Percentiles rank a stretch among this genome's conserved stretches.
Evolutionary conservation across 305 asterid genomes (phyloP).

Genomic region (Fraxinus sp.): DNA sequence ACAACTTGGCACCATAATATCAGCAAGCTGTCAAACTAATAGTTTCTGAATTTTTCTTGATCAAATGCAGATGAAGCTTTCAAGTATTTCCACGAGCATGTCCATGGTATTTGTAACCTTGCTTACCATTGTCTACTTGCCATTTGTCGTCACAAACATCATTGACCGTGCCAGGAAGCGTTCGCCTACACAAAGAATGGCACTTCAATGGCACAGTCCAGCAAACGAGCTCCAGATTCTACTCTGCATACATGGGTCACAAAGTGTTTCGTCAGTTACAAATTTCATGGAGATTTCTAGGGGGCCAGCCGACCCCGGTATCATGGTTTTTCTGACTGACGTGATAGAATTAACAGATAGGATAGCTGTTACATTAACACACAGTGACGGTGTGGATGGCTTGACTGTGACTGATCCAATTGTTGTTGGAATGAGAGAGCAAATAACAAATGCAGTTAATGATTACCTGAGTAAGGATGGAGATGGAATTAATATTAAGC

Average conservation of each 20-base stretch:
- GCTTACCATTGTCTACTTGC: conserved; percentile 66
- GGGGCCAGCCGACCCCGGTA: conserved; percentile 69
- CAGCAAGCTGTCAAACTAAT: background rate
- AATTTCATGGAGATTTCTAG: conserved; percentile 70
- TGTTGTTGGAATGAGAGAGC: conserved; percentile 61
- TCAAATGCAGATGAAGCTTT: conserved; percentile 53
- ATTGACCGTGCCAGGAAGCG: conserved; percentile 76
- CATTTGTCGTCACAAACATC: conserved; percentile 61
- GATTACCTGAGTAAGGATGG: conserved; percentile 43
- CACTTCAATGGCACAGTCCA: conserved; percentile 72
- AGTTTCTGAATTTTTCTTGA: background rate
- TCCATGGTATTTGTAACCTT: conserved; percentile 57
- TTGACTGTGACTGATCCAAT: conserved; percentile 65
- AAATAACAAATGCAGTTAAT: conserved; percentile 40
- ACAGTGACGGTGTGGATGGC: conserved; percentile 41
- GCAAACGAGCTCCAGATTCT: conserved; percentile 57
- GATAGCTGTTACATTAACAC: conserved; percentile 70
- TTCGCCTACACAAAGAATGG: conserved; percentile 80
- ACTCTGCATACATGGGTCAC: conserved; percentile 58
- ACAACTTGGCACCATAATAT: background rate
- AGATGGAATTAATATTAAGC: conserved; percentile 49
- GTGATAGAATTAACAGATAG: conserved; percentile 75
- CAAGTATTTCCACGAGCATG: conserved; percentile 57
- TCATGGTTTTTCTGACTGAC: conserved; percentile 66
- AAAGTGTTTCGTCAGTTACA: conserved; percentile 46